Evolutionary conservation across 2,329 filamentous ascomycete genomes (phyloP).

Genomic region (Apiospora pterosperma): DNA sequence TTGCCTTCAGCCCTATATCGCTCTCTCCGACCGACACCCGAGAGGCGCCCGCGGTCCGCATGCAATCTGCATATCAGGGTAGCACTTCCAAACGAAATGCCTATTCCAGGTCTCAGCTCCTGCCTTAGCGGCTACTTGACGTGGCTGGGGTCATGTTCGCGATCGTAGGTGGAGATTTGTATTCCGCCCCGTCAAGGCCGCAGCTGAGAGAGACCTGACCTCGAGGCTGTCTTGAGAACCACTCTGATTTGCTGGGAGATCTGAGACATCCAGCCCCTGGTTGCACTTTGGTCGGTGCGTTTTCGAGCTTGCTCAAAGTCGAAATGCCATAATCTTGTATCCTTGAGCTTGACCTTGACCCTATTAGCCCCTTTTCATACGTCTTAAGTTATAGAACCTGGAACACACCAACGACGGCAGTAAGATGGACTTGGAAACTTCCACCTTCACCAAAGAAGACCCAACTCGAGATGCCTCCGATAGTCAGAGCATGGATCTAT

Average conservation of each 20-base stretch:
- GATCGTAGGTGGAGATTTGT: neutral
- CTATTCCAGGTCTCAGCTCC: neutral
- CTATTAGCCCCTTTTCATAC: too few relatives aligned
- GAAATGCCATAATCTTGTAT: neutral
- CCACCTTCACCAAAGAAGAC: neutral
- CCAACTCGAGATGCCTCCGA: neutral
- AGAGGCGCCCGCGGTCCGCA: neutral
- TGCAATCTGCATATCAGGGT: neutral
- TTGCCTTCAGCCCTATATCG: neutral
- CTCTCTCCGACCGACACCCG: neutral
- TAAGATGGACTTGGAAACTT: neutral
- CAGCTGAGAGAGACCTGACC: neutral
- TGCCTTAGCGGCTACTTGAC: neutral
- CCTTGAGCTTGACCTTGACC: neutral
- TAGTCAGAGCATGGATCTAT: neutral
- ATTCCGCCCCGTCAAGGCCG: neutral
- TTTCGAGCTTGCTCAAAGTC: too few relatives aligned
- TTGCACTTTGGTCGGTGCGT: neutral
- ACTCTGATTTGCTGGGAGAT: neutral
- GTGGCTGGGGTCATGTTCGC: neutral
- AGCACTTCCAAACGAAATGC: neutral
- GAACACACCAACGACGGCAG: neutral
- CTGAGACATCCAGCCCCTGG: neutral
- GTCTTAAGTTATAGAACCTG: neutral
- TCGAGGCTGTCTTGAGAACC: neutral